Base-by-base conservation (phyloP, 2,329 filamentous ascomycete species). In the Boeremia exigua region DNA sequence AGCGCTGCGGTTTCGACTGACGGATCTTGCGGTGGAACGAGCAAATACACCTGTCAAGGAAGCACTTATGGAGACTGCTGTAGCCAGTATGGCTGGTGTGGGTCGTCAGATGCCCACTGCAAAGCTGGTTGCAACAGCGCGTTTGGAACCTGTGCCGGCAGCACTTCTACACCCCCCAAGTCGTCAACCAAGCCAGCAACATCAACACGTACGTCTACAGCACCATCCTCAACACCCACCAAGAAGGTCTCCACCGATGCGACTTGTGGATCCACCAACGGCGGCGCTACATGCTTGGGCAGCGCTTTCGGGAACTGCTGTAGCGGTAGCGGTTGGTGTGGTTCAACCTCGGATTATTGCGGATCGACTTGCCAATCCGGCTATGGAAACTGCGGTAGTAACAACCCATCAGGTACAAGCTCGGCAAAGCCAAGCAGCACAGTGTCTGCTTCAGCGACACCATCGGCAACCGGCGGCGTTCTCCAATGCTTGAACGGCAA, bases 41-140 rank as follows among this genome's bases (percentile, higher is more conserved):
- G 68, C 15, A 75, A 74, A 15, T 74, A 74, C 56, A 80, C 77
- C 25, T 81, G 79, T 58, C 60, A 69, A 33, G 78, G 77, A n/a
- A 78, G 75, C 56, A 44, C 59, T 9, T 79, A 75, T 51, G 79
- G 79, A 2, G 63, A 76, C 52, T 81, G 80, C 63, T 81, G 79
- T 66, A 80, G 77, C 14, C 68, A 63, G 49, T 72, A 71, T 52
- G 77, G 77, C 14, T 73, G 68, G 63, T 82, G 80, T 51, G 73
- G 73, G 23, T 62, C 62, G 9, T 67, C 65, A 4, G 57, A 48
- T 8, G 70, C 48, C 17, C 68, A 75, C 56, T 75, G 73, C 54
- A 66, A 59, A 33, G 61, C 63, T 15, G 67, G 68, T 15, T 76
- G 71, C 59, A 69, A 74, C 36, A 60, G 63, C 11, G 59, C 47